Conservation (phyloP, 2,329 filamentous ascomycete species). For the Cladophialophora immunda region DNA sequence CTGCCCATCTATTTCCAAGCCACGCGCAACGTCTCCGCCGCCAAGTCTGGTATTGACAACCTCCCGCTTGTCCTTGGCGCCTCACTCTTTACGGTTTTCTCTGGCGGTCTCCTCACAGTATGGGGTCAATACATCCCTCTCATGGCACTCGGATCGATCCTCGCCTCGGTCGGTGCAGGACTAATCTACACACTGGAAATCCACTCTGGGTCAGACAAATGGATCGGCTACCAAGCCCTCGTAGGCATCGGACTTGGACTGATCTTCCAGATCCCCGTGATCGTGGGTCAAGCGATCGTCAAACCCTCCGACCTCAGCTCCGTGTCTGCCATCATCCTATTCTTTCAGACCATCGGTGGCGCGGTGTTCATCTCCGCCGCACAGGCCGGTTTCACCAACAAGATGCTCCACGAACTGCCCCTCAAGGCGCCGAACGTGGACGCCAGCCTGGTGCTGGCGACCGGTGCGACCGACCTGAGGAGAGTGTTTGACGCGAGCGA, state of each 20-base stretch:
- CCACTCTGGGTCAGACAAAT: constrained; percentile 42
- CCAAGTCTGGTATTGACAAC: constrained; percentile 52
- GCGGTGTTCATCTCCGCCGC: constrained; percentile 46
- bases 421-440: constrained; percentile 42
- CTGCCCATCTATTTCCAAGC: constrained; percentile 61
- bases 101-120: constrained; percentile 45
- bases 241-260: constrained; percentile 44
- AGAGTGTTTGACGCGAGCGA: constrained; percentile 41
- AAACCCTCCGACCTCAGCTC: constrained; percentile 43
- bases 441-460: constrained; percentile 41
- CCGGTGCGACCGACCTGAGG: constrained; percentile 46
- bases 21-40: constrained; percentile 47
- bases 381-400: constrained; percentile 48
- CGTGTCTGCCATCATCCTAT: constrained; percentile 42
- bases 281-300: constrained; percentile 42
- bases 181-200: constrained; percentile 48
- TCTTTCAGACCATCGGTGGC: constrained; percentile 46
- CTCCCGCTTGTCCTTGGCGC: constrained; percentile 53
- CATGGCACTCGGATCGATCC: constrained; percentile 40
- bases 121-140: constrained; percentile 43
- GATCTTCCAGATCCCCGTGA: constrained; percentile 44
- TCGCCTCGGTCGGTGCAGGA: constrained; percentile 45
- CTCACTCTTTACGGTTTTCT: constrained; percentile 45
- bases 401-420: constrained; percentile 42
- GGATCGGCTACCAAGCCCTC: constrained; percentile 51